Conservation (phyloP, 2,329 filamentous ascomycete genomes). For the Aspergillus sergii region DNA sequence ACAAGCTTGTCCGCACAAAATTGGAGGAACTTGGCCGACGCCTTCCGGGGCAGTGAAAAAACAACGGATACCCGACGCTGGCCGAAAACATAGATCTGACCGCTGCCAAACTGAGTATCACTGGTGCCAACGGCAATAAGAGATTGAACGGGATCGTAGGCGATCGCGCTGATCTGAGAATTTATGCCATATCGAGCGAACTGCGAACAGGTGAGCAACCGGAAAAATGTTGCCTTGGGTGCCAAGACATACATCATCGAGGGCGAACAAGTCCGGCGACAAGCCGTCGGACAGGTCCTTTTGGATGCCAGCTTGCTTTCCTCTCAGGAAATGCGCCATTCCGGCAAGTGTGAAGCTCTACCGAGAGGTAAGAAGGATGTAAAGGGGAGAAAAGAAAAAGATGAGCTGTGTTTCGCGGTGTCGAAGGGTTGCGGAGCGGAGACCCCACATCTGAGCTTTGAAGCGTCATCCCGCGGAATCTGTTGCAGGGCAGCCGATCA, state of each 20-base stretch:
- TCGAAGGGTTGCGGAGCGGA: conserved; percentile 18
- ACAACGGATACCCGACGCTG: conserved; percentile 77
- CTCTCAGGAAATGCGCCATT: conserved; percentile 87
- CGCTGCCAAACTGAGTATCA: conserved; percentile 80
- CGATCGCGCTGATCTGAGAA: conserved; percentile 73
- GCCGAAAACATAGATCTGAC: conserved; percentile 88
- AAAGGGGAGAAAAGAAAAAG: conserved; percentile 17
- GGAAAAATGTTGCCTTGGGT: conserved; percentile 29
- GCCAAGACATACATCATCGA: conserved; percentile 69
- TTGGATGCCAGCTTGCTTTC: conserved; percentile 91
- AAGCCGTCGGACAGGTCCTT: conserved; percentile 86
- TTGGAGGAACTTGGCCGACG: conserved; percentile 75
- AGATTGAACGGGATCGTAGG: conserved; percentile 92
- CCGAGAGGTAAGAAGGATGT: conserved; percentile 11
- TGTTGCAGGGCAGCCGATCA: background rate
- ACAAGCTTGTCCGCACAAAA: conserved; percentile 87
- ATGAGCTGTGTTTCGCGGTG: conserved; percentile 21
- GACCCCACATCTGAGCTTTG: conserved; percentile 16
- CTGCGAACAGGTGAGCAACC: conserved; percentile 30
- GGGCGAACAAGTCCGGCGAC: conserved; percentile 72
- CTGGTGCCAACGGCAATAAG: conserved; percentile 89
- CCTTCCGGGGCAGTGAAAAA: conserved; percentile 69
- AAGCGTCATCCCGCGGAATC: background rate
- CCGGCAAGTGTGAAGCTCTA: conserved; percentile 10
- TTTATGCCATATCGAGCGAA: conserved; percentile 79